Base-by-base conservation (phyloP, 257 asterid genomes). In the Plantago major region DNA sequence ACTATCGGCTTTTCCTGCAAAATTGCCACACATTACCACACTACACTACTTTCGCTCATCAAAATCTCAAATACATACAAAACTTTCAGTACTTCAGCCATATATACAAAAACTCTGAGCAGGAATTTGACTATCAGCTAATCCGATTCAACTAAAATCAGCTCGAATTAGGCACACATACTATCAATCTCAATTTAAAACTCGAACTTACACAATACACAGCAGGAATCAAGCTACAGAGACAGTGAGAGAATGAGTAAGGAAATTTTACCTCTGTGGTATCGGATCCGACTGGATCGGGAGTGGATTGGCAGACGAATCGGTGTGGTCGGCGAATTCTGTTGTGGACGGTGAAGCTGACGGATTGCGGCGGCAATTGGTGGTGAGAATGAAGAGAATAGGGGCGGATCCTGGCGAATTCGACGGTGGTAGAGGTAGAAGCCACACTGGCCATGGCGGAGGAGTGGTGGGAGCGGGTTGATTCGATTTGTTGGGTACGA, bases 361-460 rank as follows among this genome's bases (percentile, higher is more conserved):
- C 60, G 15, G 62, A 18, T 37, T 61, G 60, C 19, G 68, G 71
- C 55, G 64, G 48, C 18, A 5, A 30, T 3, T 69, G 77, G 54
- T 59, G 75, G 30, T 15, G 60, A 33, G 67, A 59, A 30, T 52
- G 72, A 68, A 67, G 43, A 47, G 71, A 63, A 45, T 55, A 56
- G 5, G 79, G 71, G 58, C 64, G 71, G 65, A 78, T 54, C 60
- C 65, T 60, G 49, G 82, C 76, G 64, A 79, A 55, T 51, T 64
- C 72, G 68, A 82, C 65, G 68, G 90, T 62, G 63, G 71, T 71
- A 17, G 93, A 78, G 53, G 85, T 80, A 42, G 95, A 73, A 68
- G 84, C 84, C 65, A 84, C 81, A 45, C 62, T 67, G 58, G 91
- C 86, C 97, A 86, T 88, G 76, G 85, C 67, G 69, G 78, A 49